Evolutionary conservation across 371 early-diverging fungal species (phyloP).

Genomic region (Nematocida displodere): DNA sequence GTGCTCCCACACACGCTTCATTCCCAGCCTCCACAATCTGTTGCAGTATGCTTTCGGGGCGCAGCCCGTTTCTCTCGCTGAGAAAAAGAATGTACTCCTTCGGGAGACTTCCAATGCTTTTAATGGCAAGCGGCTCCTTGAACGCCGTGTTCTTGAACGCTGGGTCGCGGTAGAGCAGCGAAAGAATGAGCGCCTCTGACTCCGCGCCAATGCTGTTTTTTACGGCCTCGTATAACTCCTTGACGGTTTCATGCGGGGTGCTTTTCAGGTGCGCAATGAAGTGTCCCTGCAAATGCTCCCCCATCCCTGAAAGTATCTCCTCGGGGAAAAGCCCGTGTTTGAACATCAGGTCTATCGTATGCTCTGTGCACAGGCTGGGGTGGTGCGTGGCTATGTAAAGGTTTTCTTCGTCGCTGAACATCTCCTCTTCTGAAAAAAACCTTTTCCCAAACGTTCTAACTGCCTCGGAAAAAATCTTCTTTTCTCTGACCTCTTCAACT

Average conservation of each 20-base stretch:
- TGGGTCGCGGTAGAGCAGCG: not conserved
- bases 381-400: slow-evolving; percentile 21
- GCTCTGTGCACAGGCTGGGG: not conserved
- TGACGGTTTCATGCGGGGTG: slow-evolving; percentile 1
- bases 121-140: not conserved
- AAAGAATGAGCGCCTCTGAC: not conserved
- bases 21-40: slow-evolving; percentile 21
- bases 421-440: slow-evolving; percentile 10
- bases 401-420: slow-evolving; percentile 7
- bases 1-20: not conserved
- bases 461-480: slow-evolving; percentile 8
- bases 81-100: slow-evolving; percentile 29
- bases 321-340: slow-evolving; percentile 20
- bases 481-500: not conserved
- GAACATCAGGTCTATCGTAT: slow-evolving; percentile 25
- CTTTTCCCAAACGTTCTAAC: not conserved
- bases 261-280: not conserved
- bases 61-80: slow-evolving; percentile 9
- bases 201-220: not conserved
- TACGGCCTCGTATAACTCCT: slow-evolving; percentile 28
- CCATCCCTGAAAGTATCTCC: slow-evolving; percentile 19
- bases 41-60: not conserved
- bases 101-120: not conserved
- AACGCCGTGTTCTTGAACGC: not conserved
- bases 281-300: not conserved